A percentile compares a stretch with the other conserved stretches of the same genome.
Conservation (phyloP, 2,329 filamentous ascomycete species). For the Orbilia javanica region DNA sequence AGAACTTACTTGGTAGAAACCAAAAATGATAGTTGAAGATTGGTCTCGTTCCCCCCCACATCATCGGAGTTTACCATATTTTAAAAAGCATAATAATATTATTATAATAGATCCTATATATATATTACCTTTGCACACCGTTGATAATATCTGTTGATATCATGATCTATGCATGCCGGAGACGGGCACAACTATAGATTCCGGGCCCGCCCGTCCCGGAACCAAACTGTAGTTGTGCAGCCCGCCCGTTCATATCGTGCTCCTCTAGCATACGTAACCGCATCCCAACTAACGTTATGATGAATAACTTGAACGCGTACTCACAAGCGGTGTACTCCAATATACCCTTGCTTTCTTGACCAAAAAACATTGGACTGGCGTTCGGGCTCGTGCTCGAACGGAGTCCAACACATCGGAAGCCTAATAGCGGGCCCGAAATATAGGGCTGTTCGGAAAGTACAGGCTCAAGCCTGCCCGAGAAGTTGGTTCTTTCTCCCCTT, state of each 20-base stretch:
- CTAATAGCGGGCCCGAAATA: constrained; percentile 28
- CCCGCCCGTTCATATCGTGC: background rate
- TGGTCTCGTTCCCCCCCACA: no score
- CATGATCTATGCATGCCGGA: no score
- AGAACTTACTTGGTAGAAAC: no score
- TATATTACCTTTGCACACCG: no score
- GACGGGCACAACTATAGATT: no score
- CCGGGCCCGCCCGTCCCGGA: no score
- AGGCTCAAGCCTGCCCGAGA: background rate
- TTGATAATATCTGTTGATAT: no score
- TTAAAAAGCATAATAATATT: no score
- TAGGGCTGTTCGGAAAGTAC: constrained; percentile 10
- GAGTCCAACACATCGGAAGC: background rate
- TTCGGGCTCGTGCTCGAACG: background rate
- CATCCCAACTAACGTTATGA: constrained; percentile 5
- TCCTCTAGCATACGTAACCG: constrained; percentile 10
- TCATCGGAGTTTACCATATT: no score
- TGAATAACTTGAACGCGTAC: constrained; percentile 10
- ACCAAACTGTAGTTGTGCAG: no score
- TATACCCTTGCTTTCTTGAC: background rate
- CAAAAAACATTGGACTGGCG: background rate
- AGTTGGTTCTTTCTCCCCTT: background rate
- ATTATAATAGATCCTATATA: no score
- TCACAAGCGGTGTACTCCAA: background rate
- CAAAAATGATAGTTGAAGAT: no score